Evolutionary conservation across 805 yeast genomes (phyloP).

Genomic region (Monosporozyma yasuniensis): DNA sequence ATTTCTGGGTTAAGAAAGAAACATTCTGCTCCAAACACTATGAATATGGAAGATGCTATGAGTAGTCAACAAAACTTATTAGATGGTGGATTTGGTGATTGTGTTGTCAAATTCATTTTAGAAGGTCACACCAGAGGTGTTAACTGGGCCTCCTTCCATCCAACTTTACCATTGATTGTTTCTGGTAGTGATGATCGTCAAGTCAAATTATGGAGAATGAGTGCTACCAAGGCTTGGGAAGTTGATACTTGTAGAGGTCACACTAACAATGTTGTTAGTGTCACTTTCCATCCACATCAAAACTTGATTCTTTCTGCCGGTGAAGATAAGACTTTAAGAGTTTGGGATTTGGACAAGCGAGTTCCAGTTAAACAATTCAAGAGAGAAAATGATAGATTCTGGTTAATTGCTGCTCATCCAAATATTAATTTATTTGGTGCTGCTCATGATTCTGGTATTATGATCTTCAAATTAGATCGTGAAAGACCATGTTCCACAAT

Average conservation of each 20-base stretch:
- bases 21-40: slow-evolving; percentile 72
- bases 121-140: slow-evolving; percentile 99
- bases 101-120: slow-evolving; percentile 86
- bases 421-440: slow-evolving; percentile 87
- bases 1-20: slow-evolving; percentile 89
- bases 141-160: slow-evolving; percentile 97
- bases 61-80: slow-evolving; percentile 57
- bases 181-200: slow-evolving; percentile 95
- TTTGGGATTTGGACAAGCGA: slow-evolving; percentile 94
- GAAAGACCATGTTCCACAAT: slow-evolving; percentile 75
- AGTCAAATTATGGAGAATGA: slow-evolving; percentile 95
- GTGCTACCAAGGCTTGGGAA: slow-evolving; percentile 97
- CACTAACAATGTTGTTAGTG: slow-evolving; percentile 83
- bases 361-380: slow-evolving; percentile 89
- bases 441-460: slow-evolving; percentile 94
- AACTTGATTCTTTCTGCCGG: slow-evolving; percentile 88
- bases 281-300: slow-evolving; percentile 86
- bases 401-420: slow-evolving; percentile 89
- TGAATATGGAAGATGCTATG: slow-evolving; percentile 36
- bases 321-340: slow-evolving; percentile 91
- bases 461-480: slow-evolving; percentile 94
- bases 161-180: slow-evolving; percentile 86
- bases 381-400: slow-evolving; percentile 88
- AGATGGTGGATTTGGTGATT: slow-evolving; percentile 93
- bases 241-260: slow-evolving; percentile 98